Base-by-base conservation (phyloP, 768 basidiomycete genomes). In the Pleurotus giganteus region DNA sequence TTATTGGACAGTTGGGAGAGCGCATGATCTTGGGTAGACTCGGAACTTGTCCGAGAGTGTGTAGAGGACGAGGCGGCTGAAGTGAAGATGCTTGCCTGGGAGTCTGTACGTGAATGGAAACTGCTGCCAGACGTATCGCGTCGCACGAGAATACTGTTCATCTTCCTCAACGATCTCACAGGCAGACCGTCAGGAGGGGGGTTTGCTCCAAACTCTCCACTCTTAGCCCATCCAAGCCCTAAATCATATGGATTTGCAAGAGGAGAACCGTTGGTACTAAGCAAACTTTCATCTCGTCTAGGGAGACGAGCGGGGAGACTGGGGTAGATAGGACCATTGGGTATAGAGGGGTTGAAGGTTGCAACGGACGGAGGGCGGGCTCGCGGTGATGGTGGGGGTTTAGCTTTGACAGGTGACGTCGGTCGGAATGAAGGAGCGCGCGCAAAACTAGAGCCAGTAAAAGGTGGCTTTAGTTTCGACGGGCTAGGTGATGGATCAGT, bases 261-360 rank as follows among this genome's bases (percentile, higher is more conserved):
- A 0, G 91, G 91, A 0, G 89, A 91, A 3, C 91, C 91, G 57
- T 94, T 93, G 17, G 88, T 69, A 62, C 89, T 89, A 47, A 92
- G 75, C 81, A 92, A 82, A 62, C 76, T 83, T 68, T 94, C 91
- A 62, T 90, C 83, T 59, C 77, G 81, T 37, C 87, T 81, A 9
- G 89, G 86, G 65, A 85, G 74, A 23, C 90, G 84, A 44, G 86
- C 73, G 3, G 77, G 65, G 15, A 78, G 68, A 39, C 74, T 63
- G 29, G 84, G 83, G 60, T 72, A 87, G 56, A 66, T 73, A 43
- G 82, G 81, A 8, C 81, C 78, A 58, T 83, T 83, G 15, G 79
- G 78, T 32, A 94, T 73, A 4, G 76, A 68, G 0, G 90, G 91
- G 49, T 90, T 89, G 71, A 95, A 94, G 7, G 76, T 82, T 21